These are phyloP conservation scores for Aspergillus texensis DNA, from an alignment of 2,329 filamentous ascomycete species.

Conservation along the genomic window DNA sequence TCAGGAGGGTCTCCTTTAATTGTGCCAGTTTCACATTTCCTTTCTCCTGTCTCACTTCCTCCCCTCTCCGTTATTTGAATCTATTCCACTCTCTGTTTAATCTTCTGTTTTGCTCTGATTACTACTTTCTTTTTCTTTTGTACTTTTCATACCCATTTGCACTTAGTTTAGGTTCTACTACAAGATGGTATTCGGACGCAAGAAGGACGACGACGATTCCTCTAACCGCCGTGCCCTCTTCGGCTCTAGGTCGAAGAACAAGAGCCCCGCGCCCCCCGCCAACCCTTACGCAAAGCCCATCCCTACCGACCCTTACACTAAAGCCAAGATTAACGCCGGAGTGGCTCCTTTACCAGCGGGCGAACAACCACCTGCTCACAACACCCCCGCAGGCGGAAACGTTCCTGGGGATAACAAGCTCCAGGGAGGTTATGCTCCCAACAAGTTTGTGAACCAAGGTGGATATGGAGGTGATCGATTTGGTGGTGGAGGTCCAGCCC, in stretches of 20 bases:
- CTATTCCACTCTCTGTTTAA: neutral
- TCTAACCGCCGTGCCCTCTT: slow-evolving; percentile 61
- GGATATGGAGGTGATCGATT: slow-evolving; percentile 58
- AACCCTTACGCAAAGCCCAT: slow-evolving; percentile 62
- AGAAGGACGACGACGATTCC: slow-evolving; percentile 57
- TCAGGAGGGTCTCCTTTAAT: slow-evolving; percentile 32
- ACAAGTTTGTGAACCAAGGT: slow-evolving; percentile 47
- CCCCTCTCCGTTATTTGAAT: slow-evolving; percentile 5
- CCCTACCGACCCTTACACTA: slow-evolving; percentile 57
- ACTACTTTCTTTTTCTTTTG: neutral
- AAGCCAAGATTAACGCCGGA: slow-evolving; percentile 49
- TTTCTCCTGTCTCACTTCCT: slow-evolving; percentile 10
- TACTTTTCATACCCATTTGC: neutral
- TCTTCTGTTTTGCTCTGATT: neutral
- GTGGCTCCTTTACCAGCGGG: slow-evolving; percentile 39
- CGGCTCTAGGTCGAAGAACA: slow-evolving; percentile 58
- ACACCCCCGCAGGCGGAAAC: slow-evolving; percentile 29
- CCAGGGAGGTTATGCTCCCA: slow-evolving; percentile 42
- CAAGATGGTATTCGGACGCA: slow-evolving; percentile 45
- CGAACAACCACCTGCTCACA: slow-evolving; percentile 31
- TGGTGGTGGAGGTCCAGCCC: slow-evolving; percentile 49
- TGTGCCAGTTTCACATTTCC: slow-evolving; percentile 15
- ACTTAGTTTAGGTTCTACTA: neutral
- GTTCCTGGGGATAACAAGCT: slow-evolving; percentile 38
- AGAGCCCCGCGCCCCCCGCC: slow-evolving; percentile 52